Conservation (phyloP, 2,329 filamentous ascomycete genomes). For the Parascedosporium putredinis region DNA sequence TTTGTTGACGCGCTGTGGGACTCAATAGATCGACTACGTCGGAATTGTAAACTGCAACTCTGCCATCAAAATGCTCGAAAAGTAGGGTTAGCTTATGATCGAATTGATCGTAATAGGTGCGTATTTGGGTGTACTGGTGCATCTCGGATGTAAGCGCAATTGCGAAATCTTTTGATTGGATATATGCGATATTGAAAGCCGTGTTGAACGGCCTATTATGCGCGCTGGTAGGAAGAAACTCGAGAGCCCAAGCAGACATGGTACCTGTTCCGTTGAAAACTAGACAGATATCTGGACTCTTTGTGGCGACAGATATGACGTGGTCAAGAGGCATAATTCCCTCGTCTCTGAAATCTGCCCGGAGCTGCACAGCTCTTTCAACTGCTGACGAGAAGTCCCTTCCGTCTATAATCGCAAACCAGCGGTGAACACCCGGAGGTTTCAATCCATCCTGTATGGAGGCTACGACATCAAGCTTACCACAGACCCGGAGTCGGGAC, state of each 20-base stretch:
- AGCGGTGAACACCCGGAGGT: slow-evolving; percentile 35
- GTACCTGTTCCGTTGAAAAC: slow-evolving; percentile 73
- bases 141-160: slow-evolving; percentile 22
- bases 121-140: slow-evolving; percentile 44
- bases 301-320: slow-evolving; percentile 75
- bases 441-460: slow-evolving; percentile 45
- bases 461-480: slow-evolving; percentile 63
- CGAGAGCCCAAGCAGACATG: slow-evolving; percentile 87
- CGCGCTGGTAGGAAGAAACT: slow-evolving; percentile 67
- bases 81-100: slow-evolving; percentile 61
- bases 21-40: slow-evolving; percentile 74
- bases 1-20: slow-evolving; percentile 48
- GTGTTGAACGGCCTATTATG: slow-evolving; percentile 44
- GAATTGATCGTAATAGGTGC: slow-evolving; percentile 58
- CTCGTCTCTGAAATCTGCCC: slow-evolving; percentile 42
- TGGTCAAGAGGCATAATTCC: slow-evolving; percentile 70
- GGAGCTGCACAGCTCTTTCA: slow-evolving; percentile 58
- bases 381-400: slow-evolving; percentile 69
- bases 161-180: slow-evolving; percentile 47
- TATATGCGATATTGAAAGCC: slow-evolving; percentile 79
- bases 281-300: slow-evolving; percentile 77
- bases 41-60: slow-evolving; percentile 71
- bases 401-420: slow-evolving; percentile 74
- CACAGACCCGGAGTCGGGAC: slow-evolving; percentile 69
- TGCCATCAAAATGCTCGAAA: slow-evolving; percentile 75